Percentiles rank a stretch among this genome's conserved stretches.
Evolutionary conservation across 257 asterid genomes (phyloP).

Genomic region (Linaria vulgaris): DNA sequence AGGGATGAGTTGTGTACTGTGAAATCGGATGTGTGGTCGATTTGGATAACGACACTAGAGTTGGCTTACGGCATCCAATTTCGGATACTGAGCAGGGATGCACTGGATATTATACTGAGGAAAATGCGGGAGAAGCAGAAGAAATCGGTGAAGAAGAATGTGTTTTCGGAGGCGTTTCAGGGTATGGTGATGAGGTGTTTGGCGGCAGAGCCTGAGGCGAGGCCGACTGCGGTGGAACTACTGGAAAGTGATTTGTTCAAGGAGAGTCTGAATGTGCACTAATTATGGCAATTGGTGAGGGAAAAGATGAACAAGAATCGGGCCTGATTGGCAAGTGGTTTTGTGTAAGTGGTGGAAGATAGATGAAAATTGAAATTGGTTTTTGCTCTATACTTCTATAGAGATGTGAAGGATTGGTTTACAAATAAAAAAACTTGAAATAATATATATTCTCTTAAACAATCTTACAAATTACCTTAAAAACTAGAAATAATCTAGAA

Average conservation of each 20-base stretch:
- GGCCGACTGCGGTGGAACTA: slow-evolving; percentile 26
- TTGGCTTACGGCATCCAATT: slow-evolving; percentile 10
- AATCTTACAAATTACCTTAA: no score
- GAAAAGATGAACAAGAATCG: no score
- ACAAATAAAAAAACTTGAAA: no score
- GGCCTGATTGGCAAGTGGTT: no score
- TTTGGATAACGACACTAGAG: slow-evolving; percentile 25
- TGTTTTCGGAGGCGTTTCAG: neutral
- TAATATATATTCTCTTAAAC: no score
- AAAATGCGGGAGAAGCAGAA: neutral
- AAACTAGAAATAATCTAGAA: no score
- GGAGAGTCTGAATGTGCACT: neutral
- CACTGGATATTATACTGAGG: neutral
- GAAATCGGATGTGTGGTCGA: slow-evolving; percentile 23
- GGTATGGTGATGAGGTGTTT: slow-evolving; percentile 19
- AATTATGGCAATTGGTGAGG: neutral
- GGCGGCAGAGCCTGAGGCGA: neutral
- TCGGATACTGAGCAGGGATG: neutral
- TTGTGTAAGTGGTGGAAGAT: no score
- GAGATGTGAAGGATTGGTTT: no score
- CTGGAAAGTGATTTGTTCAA: neutral
- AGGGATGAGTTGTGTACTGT: neutral
- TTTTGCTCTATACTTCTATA: no score
- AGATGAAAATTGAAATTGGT: no score
- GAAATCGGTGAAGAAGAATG: neutral